Percentiles rank a stretch among this genome's conserved stretches.
Evolutionary conservation across 2,329 filamentous ascomycete species (phyloP).

Genomic region (Penicillium sclerotiorum): DNA sequence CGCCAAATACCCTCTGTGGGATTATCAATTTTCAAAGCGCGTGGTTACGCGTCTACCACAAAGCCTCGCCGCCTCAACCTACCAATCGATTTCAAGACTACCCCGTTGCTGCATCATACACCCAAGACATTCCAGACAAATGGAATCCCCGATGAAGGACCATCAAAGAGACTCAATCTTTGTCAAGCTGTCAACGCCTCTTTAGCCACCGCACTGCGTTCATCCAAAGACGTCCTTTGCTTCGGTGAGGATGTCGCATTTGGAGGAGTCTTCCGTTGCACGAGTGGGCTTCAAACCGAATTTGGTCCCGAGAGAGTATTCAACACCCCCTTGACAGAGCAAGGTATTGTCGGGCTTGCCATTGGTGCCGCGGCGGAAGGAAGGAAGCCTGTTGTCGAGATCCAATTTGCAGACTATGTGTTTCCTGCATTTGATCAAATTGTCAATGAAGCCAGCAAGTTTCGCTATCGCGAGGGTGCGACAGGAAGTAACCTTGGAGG

Average conservation of each 20-base stretch:
- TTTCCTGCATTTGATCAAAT: conserved; percentile 93
- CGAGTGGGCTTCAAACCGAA: conserved; percentile 83
- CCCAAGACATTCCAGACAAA: conserved; percentile 75
- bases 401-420: conserved; percentile 94
- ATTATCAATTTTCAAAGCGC: too few species aligned
- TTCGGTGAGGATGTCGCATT: conserved; percentile 98
- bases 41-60: too few species aligned
- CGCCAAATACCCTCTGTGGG: too few species aligned
- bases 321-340: conserved; percentile 92
- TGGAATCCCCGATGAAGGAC: too few species aligned
- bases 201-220: conserved; percentile 75
- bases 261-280: conserved; percentile 93
- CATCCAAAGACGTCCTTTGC: conserved; percentile 82
- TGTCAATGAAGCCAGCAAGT: conserved; percentile 90
- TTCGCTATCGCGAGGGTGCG: conserved; percentile 71
- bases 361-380: conserved; percentile 89
- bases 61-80: too few species aligned
- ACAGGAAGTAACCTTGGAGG: conserved; percentile 73
- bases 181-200: conserved; percentile 94
- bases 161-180: conserved; percentile 86
- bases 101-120: conserved; percentile 77
- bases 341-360: conserved; percentile 91
- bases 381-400: conserved; percentile 90
- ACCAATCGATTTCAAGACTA: conserved; percentile 83
- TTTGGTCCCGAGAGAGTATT: conserved; percentile 90